Evolutionary conservation across 1,284 basidiomycete species (phyloP).

Genomic region (Schizophyllum amplum): DNA sequence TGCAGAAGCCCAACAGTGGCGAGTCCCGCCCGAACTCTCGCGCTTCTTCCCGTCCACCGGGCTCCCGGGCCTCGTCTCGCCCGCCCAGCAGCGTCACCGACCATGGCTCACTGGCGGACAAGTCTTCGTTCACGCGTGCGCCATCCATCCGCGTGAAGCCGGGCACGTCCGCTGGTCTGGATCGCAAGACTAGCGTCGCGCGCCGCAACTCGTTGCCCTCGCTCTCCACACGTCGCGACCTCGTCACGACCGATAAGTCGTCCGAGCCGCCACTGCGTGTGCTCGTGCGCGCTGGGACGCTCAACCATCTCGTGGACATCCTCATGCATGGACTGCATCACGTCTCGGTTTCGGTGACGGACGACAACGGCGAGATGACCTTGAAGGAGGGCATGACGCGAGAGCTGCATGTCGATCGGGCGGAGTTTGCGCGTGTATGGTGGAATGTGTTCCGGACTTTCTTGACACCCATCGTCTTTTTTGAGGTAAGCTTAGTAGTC

Average conservation of each 20-base stretch:
- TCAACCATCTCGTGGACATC: constrained; percentile 65
- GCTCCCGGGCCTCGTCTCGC: constrained; percentile 51
- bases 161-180: constrained; percentile 52
- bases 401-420: constrained; percentile 60
- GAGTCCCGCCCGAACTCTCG: constrained; percentile 23
- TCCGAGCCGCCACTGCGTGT: constrained; percentile 65
- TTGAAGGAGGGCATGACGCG: constrained; percentile 61
- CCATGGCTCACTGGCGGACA: constrained; percentile 25
- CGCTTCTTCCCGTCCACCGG: constrained; percentile 41
- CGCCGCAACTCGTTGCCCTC: constrained; percentile 72
- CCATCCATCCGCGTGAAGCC: constrained; percentile 73
- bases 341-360: constrained; percentile 67
- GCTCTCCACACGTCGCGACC: constrained; percentile 36
- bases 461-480: constrained; percentile 68
- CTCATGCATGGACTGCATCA: constrained; percentile 71
- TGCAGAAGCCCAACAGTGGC: constrained; percentile 38
- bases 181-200: constrained; percentile 65
- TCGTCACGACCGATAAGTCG: constrained; percentile 49
- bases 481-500: constrained; percentile 53
- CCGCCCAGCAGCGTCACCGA: constrained; percentile 55
- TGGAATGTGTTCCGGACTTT: constrained; percentile 77
- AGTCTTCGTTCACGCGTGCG: constrained; percentile 37
- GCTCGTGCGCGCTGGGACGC: constrained; percentile 66
- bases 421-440: constrained; percentile 67
- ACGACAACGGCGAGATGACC: constrained; percentile 78